These are phyloP conservation scores for Closterium sp. DNA, from an alignment of 139 green algal species.

Conservation along the genomic window DNA sequence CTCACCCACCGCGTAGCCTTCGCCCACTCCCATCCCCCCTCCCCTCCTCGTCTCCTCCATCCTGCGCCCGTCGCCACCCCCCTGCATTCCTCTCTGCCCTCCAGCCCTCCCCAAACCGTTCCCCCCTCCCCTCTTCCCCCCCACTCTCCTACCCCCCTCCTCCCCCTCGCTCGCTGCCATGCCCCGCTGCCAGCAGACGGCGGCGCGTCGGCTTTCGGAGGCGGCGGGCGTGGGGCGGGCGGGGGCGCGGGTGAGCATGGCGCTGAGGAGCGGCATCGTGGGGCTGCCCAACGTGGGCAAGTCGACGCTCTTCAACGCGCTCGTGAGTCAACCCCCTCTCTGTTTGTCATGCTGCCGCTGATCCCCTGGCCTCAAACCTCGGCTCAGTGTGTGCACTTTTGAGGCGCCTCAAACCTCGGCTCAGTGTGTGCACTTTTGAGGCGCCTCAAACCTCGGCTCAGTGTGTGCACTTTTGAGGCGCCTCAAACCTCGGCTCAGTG, in stretches of 20 bases:
- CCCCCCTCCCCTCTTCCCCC: not conserved
- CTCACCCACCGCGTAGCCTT: too few relatives aligned
- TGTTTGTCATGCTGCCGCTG: too few relatives aligned
- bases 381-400: too few relatives aligned
- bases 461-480: too few relatives aligned
- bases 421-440: too few relatives aligned
- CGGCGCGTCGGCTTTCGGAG: not conserved
- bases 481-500: too few relatives aligned
- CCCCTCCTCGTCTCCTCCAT: too few relatives aligned
- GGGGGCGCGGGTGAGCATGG: constrained; percentile 47
- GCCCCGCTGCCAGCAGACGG: not conserved
- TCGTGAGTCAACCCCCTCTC: constrained; percentile 54
- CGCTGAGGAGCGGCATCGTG: constrained; percentile 87
- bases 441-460: too few relatives aligned
- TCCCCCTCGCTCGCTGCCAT: not conserved
- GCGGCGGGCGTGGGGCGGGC: not conserved
- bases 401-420: too few relatives aligned
- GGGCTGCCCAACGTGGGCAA: constrained; percentile 94
- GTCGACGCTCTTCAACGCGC: constrained; percentile 98
- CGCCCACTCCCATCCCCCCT: too few relatives aligned
- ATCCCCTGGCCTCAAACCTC: too few relatives aligned
- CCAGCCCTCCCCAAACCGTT: not conserved
- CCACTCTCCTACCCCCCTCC: not conserved
- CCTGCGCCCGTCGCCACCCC: not conserved
- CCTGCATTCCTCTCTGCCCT: not conserved